Percentiles rank a stretch among this genome's conserved stretches.
Conservation (phyloP, 2,329 filamentous ascomycete genomes). For the Metarhizium rileyi region DNA sequence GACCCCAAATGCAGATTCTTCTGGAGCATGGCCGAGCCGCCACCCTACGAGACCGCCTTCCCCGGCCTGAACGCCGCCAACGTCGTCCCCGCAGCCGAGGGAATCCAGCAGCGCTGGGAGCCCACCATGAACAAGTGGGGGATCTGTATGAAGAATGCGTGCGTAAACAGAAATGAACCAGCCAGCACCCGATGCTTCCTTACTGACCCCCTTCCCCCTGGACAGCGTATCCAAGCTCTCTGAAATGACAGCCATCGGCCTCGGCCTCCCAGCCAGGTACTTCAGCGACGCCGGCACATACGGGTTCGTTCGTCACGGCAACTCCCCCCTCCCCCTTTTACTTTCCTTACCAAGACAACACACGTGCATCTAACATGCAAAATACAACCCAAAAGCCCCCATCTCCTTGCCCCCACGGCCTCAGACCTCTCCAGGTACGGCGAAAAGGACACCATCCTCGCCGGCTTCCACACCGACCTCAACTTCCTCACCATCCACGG, state of each 20-base stretch:
- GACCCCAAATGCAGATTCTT: slow-evolving; percentile 57
- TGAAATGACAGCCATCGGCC: slow-evolving; percentile 48
- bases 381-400: slow-evolving; percentile 31
- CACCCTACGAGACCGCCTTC: slow-evolving; percentile 45
- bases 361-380: neutral
- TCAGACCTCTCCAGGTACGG: slow-evolving; percentile 47
- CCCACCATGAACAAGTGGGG: slow-evolving; percentile 49
- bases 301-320: slow-evolving; percentile 28
- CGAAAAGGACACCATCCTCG: slow-evolving; percentile 45
- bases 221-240: slow-evolving; percentile 43
- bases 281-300: slow-evolving; percentile 47
- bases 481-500: slow-evolving; percentile 58
- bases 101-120: slow-evolving; percentile 41
- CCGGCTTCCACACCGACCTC: slow-evolving; percentile 54
- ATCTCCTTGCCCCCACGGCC: slow-evolving; percentile 51
- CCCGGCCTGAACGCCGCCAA: slow-evolving; percentile 46
- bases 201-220: neutral
- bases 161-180: too few species aligned
- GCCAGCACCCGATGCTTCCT: neutral
- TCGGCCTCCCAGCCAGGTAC: slow-evolving; percentile 41
- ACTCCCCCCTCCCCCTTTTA: neutral
- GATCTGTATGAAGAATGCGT: slow-evolving; percentile 50
- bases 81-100: slow-evolving; percentile 39
- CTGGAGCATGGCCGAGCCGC: slow-evolving; percentile 47
- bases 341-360: neutral